These are phyloP conservation scores for Poa annua DNA, from an alignment of 176 grass and related monocot species.

Conservation along the genomic window DNA sequence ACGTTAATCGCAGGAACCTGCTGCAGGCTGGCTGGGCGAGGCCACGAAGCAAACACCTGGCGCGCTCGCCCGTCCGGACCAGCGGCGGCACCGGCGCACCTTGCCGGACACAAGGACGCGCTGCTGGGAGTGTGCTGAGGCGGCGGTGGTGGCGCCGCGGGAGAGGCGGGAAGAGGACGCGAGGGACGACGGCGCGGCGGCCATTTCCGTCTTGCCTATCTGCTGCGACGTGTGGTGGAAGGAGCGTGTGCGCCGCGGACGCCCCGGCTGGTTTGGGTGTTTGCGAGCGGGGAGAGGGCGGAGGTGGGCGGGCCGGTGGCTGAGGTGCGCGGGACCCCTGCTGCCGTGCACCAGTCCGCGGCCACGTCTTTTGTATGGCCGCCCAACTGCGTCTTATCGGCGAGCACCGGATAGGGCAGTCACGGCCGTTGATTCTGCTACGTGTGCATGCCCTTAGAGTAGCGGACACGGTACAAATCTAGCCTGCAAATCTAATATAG, in stretches of 20 bases:
- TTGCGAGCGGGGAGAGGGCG: neutral
- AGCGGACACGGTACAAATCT: no score
- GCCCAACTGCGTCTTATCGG: conserved; percentile 10
- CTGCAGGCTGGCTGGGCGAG: conserved; percentile 48
- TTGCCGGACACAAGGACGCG: neutral
- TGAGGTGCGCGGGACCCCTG: neutral
- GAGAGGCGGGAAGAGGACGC: conserved; percentile 22
- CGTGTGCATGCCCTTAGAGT: neutral
- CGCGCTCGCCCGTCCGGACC: conserved; percentile 38
- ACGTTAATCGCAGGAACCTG: conserved; percentile 40
- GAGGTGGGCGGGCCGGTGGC: no score
- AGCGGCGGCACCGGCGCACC: conserved; percentile 25
- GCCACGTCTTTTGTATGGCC: conserved; percentile 28
- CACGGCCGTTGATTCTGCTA: neutral
- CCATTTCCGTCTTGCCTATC: neutral
- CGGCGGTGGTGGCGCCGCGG: neutral
- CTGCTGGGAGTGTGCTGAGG: neutral
- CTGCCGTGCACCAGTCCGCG: neutral
- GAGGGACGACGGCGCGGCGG: neutral
- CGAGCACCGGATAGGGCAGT: neutral
- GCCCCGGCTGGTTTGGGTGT: neutral
- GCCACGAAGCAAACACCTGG: conserved; percentile 69
- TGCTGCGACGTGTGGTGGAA: neutral
- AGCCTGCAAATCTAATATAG: no score
- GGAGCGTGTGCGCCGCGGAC: neutral